phyloP scores from a whole-genome alignment of 2,329 filamentous ascomycete species.

The Paecilomyces sp. region DNA sequence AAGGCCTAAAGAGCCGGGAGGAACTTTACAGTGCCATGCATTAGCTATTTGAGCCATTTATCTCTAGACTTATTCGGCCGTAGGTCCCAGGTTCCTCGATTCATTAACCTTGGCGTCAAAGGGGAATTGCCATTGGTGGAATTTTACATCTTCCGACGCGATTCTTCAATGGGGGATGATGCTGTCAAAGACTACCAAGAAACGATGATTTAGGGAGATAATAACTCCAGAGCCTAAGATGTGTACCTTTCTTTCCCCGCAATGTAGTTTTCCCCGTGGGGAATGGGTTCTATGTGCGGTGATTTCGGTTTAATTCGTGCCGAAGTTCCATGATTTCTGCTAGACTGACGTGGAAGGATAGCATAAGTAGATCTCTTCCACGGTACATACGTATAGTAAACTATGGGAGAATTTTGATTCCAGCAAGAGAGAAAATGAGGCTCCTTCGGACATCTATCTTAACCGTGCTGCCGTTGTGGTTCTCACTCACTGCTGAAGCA shows the following conservation, averaged over 20 bases:
- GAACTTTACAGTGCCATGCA: background rate
- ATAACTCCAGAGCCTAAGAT: background rate
- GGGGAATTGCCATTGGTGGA: background rate
- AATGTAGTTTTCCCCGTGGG: background rate
- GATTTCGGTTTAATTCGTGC: background rate
- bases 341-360: background rate
- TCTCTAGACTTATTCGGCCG: background rate
- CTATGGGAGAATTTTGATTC: too few species aligned
- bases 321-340: background rate
- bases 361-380: background rate
- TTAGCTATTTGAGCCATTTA: background rate
- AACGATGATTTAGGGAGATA: background rate
- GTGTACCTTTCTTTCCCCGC: background rate
- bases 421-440: conserved; percentile 1
- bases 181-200: background rate
- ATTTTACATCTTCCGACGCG: background rate
- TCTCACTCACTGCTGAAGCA: conserved; percentile 1
- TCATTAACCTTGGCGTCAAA: background rate
- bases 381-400: background rate
- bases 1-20: too few species aligned
- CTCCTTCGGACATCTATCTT: conserved; percentile 1
- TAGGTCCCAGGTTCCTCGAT: background rate
- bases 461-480: background rate
- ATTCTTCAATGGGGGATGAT: background rate
- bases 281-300: background rate